Percentiles rank a stretch among this genome's conserved stretches.
phyloP scores from a whole-genome alignment of 352 stramenopile genomes.

The Pseudoperonospora humuli region DNA sequence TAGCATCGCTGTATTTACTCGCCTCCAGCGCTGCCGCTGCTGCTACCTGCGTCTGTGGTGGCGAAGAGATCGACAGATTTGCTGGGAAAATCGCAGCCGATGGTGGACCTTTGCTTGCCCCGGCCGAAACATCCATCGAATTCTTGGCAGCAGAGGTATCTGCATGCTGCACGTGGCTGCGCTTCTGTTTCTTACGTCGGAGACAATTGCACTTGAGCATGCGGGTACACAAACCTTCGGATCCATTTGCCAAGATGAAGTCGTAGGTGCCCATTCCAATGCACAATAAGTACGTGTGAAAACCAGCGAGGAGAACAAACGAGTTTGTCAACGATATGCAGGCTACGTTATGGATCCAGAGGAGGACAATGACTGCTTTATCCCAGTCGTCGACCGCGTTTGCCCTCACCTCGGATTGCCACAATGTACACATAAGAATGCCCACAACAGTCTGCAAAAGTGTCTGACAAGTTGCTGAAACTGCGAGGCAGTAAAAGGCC shows the following conservation, averaged over 20 bases:
- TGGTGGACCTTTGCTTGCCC: no score
- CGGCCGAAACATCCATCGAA: background rate
- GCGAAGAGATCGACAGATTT: constrained; percentile 13
- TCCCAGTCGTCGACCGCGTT: constrained; percentile 36
- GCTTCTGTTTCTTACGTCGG: constrained; percentile 18
- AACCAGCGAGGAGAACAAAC: constrained; percentile 61
- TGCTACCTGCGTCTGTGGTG: constrained; percentile 9
- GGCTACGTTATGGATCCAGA: constrained; percentile 72
- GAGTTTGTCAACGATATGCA: constrained; percentile 53
- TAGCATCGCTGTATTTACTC: constrained; percentile 7
- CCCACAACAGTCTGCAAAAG: constrained; percentile 54
- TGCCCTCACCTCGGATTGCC: constrained; percentile 62
- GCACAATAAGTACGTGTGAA: constrained; percentile 71
- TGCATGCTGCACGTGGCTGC: no score
- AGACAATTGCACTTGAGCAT: constrained; percentile 75
- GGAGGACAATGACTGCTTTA: constrained; percentile 35
- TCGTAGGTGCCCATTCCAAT: constrained; percentile 75
- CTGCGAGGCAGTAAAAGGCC: constrained; percentile 83
- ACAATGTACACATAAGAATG: constrained; percentile 38
- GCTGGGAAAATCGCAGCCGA: no score
- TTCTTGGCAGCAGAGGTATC: constrained; percentile 1
- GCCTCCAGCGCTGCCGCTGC: constrained; percentile 7
- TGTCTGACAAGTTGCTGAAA: constrained; percentile 59
- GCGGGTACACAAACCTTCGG: constrained; percentile 56
- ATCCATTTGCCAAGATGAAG: constrained; percentile 76